Evolutionary conservation across 2,329 filamentous ascomycete genomes (phyloP), one percentile per base, ranked within the genome.

Genomic region (Alternaria gaisen): DNA sequence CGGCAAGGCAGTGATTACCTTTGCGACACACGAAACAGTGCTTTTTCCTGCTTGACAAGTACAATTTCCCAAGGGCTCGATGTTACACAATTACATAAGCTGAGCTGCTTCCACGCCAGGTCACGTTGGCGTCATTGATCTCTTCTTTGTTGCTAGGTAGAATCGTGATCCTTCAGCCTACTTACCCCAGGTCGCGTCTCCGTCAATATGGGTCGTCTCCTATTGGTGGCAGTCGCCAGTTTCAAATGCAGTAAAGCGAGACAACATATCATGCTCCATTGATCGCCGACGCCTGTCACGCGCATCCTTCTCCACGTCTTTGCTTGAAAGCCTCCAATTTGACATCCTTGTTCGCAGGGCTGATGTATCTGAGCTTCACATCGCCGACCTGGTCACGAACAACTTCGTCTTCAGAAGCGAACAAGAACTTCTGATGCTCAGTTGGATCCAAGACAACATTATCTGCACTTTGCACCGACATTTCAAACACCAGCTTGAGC

Each of bases 381-480:
- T 73, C 74, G n/a, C 65, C 70, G 7, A 67, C 68, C 41, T 63
- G 58, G 36, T 76, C 74, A 5, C 68, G 67, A 16, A 60, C 60
- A 34, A 82, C 63, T 50, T 83, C 79, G 2, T 81, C 74, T 56
- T 82, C 79, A 2, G 75, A 74, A 18, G 75, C 79, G 73, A 79
- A 83, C 2, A 77, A 46, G 56, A 73, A 80, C 3, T 64, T 61
- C 53, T 82, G 77, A 61, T 83, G 81, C 70, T 83, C 81, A 10
- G 73, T 56, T 4, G 79, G 77, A 56, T 82, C 79, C 56, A 83
- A 64, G 3, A 60, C 54, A 18, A 78, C 52, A 3, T 42, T 46
- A 12, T 64, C 61, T 3, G 64, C 30, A 11, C 66, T 54, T 52
- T 77, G 64, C 28, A 80, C 77, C 57, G 76, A 74, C 30, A 78